Base-by-base conservation (phyloP, 208 protist species). In the Trypanosomatidae sp. region DNA sequence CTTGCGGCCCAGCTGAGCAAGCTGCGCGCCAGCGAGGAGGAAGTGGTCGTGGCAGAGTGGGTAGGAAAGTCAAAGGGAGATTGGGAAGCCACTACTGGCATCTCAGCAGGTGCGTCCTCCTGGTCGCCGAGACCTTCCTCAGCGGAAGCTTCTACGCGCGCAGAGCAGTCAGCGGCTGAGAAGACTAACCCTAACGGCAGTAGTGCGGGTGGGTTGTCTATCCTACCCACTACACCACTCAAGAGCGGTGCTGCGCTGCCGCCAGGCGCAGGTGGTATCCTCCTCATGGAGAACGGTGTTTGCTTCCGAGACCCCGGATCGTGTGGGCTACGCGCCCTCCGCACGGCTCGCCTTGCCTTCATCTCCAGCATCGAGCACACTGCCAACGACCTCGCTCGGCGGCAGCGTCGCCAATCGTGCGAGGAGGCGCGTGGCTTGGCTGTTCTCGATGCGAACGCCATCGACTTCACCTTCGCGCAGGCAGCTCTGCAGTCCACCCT, bases 401-500 rank as follows among this genome's bases (percentile, higher is more conserved):
- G 72, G 69, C 77, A 77, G 70, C 79, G 76, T 36, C 69, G 73
- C 13, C 67, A 74, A 1, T 28, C 65, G 9, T 68, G 77, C 47
- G 84, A 89, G 43, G 84, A 89, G 53, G 71, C 68, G 1, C 74
- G 79, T 4, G 71, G 81, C 17, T 58, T 94, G 28, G 74, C 82
- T 9, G 81, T 94, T 74, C 75, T 94, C 53, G 89, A 94, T 67
- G 85, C 83, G 5, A 94, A 62, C 66, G 89, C 82, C 28, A 80
- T 90, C 60, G 89, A 94, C 74, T 89, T 87, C 62, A 83, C 85
- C 52, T 91, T 94, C 65, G 82, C 83, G 66, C 86, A 89, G 59
- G 84, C 84, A 25, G 87, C 89, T 0, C 62, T 87, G 62, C 84
- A 90, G 66, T 81, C 83, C 3, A 83, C 82, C 13, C 64, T 91